Evolutionary conservation across 108 stramenopile species (phyloP).

Genomic region (Skeletonema tropicum): DNA sequence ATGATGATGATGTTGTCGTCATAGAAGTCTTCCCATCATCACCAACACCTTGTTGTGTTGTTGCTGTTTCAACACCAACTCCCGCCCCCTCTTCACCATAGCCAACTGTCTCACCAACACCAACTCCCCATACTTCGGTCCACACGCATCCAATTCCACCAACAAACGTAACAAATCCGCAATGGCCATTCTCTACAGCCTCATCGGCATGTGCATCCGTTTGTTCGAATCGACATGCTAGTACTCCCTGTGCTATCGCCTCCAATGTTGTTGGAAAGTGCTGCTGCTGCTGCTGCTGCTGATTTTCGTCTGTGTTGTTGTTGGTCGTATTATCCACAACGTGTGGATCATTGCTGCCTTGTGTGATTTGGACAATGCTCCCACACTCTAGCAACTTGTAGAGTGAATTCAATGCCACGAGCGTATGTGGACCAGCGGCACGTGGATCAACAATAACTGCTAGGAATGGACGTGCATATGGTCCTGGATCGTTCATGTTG

Average conservation of each 20-base stretch:
- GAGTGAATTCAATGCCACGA: constrained; percentile 75
- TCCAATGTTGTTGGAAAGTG: constrained; percentile 22
- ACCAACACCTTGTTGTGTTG: not conserved
- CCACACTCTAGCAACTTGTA: constrained; percentile 66
- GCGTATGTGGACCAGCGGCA: constrained; percentile 87
- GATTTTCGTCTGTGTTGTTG: no score
- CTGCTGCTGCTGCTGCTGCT: not conserved
- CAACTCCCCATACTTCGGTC: constrained; percentile 49
- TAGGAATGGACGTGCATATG: constrained; percentile 73
- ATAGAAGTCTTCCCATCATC: not conserved
- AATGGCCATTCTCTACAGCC: constrained; percentile 92
- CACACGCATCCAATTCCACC: constrained; percentile 49
- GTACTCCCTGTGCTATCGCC: constrained; percentile 56
- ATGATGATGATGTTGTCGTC: not conserved
- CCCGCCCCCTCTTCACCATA: constrained; percentile 9
- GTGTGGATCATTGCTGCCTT: not conserved
- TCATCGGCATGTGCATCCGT: constrained; percentile 90
- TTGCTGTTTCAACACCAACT: not conserved
- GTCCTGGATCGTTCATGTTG: constrained; percentile 28
- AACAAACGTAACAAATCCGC: constrained; percentile 78
- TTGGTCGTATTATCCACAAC: no score
- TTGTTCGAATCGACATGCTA: constrained; percentile 88
- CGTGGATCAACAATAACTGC: constrained; percentile 85
- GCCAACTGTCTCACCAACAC: constrained; percentile 19
- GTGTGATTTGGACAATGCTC: constrained; percentile 45